Evolutionary conservation across 2,329 filamentous ascomycete genomes (phyloP), one percentile per base, ranked within the genome.

Genomic region (Neoscytalidium dimidiatum): DNA sequence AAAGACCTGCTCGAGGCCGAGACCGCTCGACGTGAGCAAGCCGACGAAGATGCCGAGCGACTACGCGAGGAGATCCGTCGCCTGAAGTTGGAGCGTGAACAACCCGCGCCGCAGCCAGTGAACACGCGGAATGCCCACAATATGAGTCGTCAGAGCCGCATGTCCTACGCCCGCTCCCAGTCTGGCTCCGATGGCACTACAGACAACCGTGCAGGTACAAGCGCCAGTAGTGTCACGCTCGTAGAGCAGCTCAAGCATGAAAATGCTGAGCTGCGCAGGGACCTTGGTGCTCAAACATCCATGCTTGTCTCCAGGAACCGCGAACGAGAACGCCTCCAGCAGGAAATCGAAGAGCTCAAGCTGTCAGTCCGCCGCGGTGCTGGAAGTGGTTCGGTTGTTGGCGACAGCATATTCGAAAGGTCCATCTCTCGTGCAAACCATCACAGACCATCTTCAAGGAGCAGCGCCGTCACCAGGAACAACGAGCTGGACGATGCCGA

Each of bases 311-410:
- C 95, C 38, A 87, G 95, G 26, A 97, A 97, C 73, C 90, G 93
- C 28, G 95, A 99, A 75, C 96, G 97, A 74, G 94, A 98, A 75
- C 88, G 93, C 4, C 83, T 99, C 8, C 96, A 98, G 76, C 92
- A 97, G 74, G 94, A 99, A 75, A 98, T 98, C 68, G 95, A 99
- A 78, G 94, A 97, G 67, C 83, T 99, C 67, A 99, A 98, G 79
- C 88, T 98, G 71, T 88, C 91, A 1, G 90, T 93, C 69, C 89
- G 93, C 63, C 88, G 92, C 68, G 87, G 87, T 31, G 90, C 87
- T 67, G 78, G 77, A 62, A 85, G 69, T 73, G 80, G 84, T 64
- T 88, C 86, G 3, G 77, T 86, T 62, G 83, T 92, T 1, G 88
- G 94, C 5, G 95, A 98, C 74, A 97, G 93, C 74, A 90, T 98